These are phyloP conservation scores for Polytrichum formosum DNA, from an alignment of 225 moss, liverwort and hornwort species.

Conservation along the genomic window DNA sequence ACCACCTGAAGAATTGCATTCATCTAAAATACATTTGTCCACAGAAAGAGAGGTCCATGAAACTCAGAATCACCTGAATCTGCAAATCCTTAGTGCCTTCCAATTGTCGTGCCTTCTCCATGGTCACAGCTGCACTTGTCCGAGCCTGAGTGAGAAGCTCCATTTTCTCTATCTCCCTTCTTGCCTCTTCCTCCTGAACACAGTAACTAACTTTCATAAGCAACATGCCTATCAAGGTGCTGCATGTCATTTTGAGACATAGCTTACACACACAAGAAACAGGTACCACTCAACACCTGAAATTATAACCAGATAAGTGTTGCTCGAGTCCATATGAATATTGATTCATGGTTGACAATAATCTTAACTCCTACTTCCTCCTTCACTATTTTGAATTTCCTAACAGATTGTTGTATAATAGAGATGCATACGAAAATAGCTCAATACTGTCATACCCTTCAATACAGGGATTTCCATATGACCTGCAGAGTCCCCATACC, in stretches of 20 bases:
- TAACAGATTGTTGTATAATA: neutral
- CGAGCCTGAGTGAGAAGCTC: slow-evolving; percentile 65
- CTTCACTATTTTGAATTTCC: neutral
- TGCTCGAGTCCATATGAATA: too few species aligned
- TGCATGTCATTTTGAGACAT: neutral
- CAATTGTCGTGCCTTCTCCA: slow-evolving; percentile 82
- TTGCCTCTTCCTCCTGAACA: slow-evolving; percentile 75
- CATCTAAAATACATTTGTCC: too few species aligned
- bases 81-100: slow-evolving; percentile 64
- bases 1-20: too few species aligned
- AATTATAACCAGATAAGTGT: too few species aligned
- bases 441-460: too few species aligned
- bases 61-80: slow-evolving; percentile 47
- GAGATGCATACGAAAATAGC: neutral
- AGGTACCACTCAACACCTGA: neutral
- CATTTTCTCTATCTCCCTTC: slow-evolving; percentile 64
- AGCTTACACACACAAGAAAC: neutral
- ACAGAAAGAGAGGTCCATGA: too few species aligned
- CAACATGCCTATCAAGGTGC: neutral
- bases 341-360: too few species aligned
- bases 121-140: slow-evolving; percentile 69
- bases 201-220: neutral
- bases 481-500: too few species aligned
- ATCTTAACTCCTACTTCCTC: neutral
- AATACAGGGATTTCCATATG: too few species aligned